phyloP scores from a whole-genome alignment of 2,329 filamentous ascomycete species.

The Colletotrichum caudatum region DNA sequence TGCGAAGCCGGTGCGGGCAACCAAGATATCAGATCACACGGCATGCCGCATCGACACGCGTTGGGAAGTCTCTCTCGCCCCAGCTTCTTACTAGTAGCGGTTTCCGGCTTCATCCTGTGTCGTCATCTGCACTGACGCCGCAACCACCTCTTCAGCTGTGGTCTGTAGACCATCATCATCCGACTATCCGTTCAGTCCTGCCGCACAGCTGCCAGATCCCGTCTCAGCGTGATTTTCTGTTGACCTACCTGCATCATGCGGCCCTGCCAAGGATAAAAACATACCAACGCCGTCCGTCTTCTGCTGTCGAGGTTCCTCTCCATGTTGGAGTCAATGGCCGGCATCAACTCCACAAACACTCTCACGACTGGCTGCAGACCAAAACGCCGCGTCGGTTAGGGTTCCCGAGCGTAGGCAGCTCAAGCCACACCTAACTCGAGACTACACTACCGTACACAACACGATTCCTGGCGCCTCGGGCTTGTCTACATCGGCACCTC shows the following conservation, averaged over 20 bases:
- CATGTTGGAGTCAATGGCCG: neutral
- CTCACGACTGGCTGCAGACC: neutral
- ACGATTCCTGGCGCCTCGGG: constrained; percentile 16
- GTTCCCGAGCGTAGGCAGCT: neutral
- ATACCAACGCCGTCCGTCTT: constrained; percentile 13
- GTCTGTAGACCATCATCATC: neutral
- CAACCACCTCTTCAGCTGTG: neutral
- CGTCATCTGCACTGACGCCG: constrained; percentile 12
- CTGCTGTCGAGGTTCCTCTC: constrained; percentile 4
- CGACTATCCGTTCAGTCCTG: constrained; percentile 2
- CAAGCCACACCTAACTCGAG: neutral
- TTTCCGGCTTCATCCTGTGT: constrained; percentile 21
- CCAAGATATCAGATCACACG: constrained; percentile 31
- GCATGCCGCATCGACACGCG: constrained; percentile 25
- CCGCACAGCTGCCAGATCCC: constrained; percentile 28
- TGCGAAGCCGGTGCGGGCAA: constrained; percentile 33
- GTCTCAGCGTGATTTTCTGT: constrained; percentile 19
- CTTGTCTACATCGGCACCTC: constrained; percentile 21
- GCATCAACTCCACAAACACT: too few relatives aligned
- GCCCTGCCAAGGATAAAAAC: constrained; percentile 31
- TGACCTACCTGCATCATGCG: constrained; percentile 38
- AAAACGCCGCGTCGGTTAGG: constrained; percentile 10
- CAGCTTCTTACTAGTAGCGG: neutral
- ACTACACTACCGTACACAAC: neutral
- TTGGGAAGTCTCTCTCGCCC: constrained; percentile 22